Conservation (phyloP, 2,329 filamentous ascomycete genomes). For the Ceratocystis alfenasii region DNA sequence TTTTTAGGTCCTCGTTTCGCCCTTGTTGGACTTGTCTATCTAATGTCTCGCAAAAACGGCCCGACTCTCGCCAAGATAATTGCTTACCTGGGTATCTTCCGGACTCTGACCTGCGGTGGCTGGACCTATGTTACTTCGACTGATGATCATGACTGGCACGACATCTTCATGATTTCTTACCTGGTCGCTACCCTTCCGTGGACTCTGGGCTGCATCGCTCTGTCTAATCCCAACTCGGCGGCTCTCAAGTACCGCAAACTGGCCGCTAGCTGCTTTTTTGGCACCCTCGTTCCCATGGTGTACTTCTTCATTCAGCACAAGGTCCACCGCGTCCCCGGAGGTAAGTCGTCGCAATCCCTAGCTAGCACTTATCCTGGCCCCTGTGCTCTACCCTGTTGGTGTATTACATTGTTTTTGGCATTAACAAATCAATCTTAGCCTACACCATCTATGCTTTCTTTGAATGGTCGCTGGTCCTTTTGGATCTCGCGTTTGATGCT, state of each 20-base stretch:
- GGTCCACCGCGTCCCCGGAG: slow-evolving; percentile 83
- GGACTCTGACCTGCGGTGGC: slow-evolving; percentile 86
- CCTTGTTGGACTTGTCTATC: slow-evolving; percentile 82
- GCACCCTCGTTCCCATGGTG: slow-evolving; percentile 74
- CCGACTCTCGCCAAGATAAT: slow-evolving; percentile 70
- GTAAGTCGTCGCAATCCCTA: slow-evolving; percentile 41
- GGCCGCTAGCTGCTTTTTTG: slow-evolving; percentile 74
- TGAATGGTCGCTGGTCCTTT: slow-evolving; percentile 88
- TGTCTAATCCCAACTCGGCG: slow-evolving; percentile 72
- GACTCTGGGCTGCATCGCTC: slow-evolving; percentile 78
- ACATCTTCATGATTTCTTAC: slow-evolving; percentile 99
- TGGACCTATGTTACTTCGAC: slow-evolving; percentile 99
- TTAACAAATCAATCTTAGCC: slow-evolving; percentile 40
- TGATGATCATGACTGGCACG: slow-evolving; percentile 96
- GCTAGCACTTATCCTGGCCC: neutral
- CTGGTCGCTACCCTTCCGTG: slow-evolving; percentile 87
- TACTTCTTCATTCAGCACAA: slow-evolving; percentile 99
- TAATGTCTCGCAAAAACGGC: slow-evolving; percentile 67
- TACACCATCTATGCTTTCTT: slow-evolving; percentile 98
- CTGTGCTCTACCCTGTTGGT: no score
- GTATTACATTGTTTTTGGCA: slow-evolving; percentile 20
- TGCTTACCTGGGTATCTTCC: slow-evolving; percentile 65
- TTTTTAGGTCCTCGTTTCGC: slow-evolving; percentile 69
- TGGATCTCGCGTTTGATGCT: slow-evolving; percentile 93
- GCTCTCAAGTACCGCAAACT: slow-evolving; percentile 85